Conservation (phyloP, 495 filamentous ascomycete species). For the Penicillium ochrochloron region DNA sequence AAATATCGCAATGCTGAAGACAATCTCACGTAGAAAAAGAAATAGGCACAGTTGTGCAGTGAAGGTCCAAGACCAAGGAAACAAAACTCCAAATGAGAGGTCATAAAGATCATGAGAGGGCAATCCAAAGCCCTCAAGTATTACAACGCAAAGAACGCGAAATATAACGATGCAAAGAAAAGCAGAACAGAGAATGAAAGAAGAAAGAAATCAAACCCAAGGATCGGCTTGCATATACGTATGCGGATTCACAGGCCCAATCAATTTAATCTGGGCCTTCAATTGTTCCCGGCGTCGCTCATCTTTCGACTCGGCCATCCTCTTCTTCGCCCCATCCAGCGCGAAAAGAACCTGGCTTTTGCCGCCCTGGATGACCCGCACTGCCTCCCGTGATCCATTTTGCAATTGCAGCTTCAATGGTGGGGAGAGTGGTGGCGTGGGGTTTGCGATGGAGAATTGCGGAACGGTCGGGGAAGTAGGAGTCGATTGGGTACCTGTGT, state of each 20-base stretch:
- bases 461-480: background rate
- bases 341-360: slow-evolving; percentile 35
- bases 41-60: background rate
- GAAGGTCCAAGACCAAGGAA: background rate
- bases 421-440: slow-evolving; percentile 28
- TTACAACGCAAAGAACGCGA: background rate
- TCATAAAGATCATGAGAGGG: background rate
- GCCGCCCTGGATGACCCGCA: slow-evolving; percentile 36
- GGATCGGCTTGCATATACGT: slow-evolving; percentile 37
- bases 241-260: slow-evolving; percentile 47
- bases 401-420: slow-evolving; percentile 33
- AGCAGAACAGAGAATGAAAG: slow-evolving; percentile 3
- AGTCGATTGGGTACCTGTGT: background rate
- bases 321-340: slow-evolving; percentile 41
- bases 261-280: slow-evolving; percentile 51
- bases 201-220: slow-evolving; percentile 36
- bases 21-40: background rate
- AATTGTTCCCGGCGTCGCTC: slow-evolving; percentile 43
- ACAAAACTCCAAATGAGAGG: background rate
- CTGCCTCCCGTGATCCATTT: slow-evolving; percentile 35
- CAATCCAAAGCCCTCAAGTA: background rate
- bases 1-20: background rate
- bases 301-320: slow-evolving; percentile 37
- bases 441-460: slow-evolving; percentile 9
- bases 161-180: background rate